These are phyloP conservation scores for Cutaneotrichosporon cutaneum DNA, from an alignment of 1,284 basidiomycete genomes.

Conservation along the genomic window DNA sequence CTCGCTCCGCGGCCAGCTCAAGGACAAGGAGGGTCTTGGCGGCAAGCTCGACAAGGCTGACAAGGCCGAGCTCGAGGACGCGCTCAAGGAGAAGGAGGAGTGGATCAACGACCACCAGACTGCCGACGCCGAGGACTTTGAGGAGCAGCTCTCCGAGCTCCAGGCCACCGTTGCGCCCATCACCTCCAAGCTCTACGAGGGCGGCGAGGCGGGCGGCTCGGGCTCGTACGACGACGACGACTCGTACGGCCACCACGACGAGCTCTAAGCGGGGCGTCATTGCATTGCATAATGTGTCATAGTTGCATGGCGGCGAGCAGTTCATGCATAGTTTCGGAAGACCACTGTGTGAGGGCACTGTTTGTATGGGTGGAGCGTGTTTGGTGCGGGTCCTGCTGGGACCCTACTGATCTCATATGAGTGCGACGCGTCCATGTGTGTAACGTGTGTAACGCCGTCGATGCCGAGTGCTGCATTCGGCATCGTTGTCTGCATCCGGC, in stretches of 20 bases:
- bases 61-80: slow-evolving; percentile 79
- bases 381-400: neutral
- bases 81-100: slow-evolving; percentile 84
- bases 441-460: neutral
- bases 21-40: slow-evolving; percentile 83
- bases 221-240: slow-evolving; percentile 42
- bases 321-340: slow-evolving; percentile 10
- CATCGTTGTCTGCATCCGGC: no score
- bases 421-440: neutral
- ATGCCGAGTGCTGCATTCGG: neutral
- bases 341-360: neutral
- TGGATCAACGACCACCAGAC: slow-evolving; percentile 82
- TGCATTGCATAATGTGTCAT: slow-evolving; percentile 13
- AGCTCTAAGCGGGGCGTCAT: slow-evolving; percentile 44
- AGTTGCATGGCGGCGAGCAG: slow-evolving; percentile 10
- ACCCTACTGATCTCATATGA: neutral
- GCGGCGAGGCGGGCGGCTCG: slow-evolving; percentile 41
- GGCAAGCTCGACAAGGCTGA: slow-evolving; percentile 83
- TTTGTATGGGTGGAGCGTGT: neutral
- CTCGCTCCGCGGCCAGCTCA: slow-evolving; percentile 80
- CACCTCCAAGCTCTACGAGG: slow-evolving; percentile 74
- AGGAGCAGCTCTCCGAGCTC: slow-evolving; percentile 81
- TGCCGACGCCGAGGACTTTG: slow-evolving; percentile 81
- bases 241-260: slow-evolving; percentile 50
- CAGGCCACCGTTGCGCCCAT: slow-evolving; percentile 70